These are phyloP conservation scores for Botryotinia globosa DNA, from an alignment of 2,329 filamentous ascomycete species.

Conservation along the genomic window DNA sequence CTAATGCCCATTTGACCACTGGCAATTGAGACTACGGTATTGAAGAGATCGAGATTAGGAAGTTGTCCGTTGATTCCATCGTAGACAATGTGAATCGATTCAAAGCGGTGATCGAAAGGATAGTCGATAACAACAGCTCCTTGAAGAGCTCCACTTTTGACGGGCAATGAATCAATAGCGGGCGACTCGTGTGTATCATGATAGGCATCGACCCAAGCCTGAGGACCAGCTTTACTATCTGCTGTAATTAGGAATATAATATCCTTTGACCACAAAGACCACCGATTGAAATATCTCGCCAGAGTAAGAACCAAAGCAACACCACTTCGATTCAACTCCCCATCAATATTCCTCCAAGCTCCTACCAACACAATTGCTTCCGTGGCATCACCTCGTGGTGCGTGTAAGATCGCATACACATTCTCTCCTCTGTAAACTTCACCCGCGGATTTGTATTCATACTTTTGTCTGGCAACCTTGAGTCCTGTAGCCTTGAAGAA, in stretches of 20 bases:
- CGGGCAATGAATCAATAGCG: constrained; percentile 69
- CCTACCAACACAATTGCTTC: constrained; percentile 93
- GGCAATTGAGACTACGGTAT: constrained; percentile 85
- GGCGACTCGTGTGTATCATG: constrained; percentile 79
- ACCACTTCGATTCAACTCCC: constrained; percentile 78
- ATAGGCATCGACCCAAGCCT: constrained; percentile 97
- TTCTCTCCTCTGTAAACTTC: constrained; percentile 77
- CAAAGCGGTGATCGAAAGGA: constrained; percentile 77
- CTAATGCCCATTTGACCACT: constrained; percentile 89
- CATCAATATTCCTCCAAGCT: constrained; percentile 80
- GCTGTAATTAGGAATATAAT: constrained; percentile 88
- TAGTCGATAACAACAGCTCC: constrained; percentile 94
- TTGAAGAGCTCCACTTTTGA: constrained; percentile 92
- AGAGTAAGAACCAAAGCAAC: constrained; percentile 83
- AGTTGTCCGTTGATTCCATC: constrained; percentile 95
- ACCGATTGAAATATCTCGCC: constrained; percentile 92
- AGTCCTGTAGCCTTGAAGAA: constrained; percentile 77
- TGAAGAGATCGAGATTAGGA: constrained; percentile 93
- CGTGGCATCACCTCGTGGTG: constrained; percentile 90
- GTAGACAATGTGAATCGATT: constrained; percentile 86
- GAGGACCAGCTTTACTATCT: constrained; percentile 84
- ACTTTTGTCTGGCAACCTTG: constrained; percentile 85
- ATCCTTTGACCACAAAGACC: constrained; percentile 98
- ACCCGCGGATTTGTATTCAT: constrained; percentile 78
- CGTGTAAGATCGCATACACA: constrained; percentile 88